Conservation (phyloP, 495 filamentous ascomycete genomes). For the Tuber magnatum region DNA sequence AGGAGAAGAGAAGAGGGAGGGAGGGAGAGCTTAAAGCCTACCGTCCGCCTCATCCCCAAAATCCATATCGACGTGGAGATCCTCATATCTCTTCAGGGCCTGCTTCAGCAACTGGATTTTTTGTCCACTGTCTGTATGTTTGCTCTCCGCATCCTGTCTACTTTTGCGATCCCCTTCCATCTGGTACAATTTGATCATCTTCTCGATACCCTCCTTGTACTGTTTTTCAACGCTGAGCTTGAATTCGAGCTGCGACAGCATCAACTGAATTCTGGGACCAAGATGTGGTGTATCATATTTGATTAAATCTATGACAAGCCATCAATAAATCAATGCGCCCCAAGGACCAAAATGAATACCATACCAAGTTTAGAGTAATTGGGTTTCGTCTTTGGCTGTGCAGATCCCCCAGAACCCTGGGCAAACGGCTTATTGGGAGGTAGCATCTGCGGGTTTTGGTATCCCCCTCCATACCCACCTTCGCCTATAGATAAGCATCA, state of each 20-base stretch:
- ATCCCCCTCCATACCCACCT: slow-evolving; percentile 34
- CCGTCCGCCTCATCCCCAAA: slow-evolving; percentile 71
- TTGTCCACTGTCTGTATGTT: slow-evolving; percentile 87
- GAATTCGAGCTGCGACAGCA: slow-evolving; percentile 98
- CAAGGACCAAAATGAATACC: slow-evolving; percentile 36
- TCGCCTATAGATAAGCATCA: slow-evolving; percentile 31
- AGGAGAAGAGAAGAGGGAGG: background rate
- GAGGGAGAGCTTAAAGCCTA: slow-evolving; percentile 44
- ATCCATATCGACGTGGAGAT: slow-evolving; percentile 94
- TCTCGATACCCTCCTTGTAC: slow-evolving; percentile 98
- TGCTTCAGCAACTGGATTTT: slow-evolving; percentile 96
- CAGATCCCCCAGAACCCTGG: slow-evolving; percentile 50
- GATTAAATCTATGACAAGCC: slow-evolving; percentile 67
- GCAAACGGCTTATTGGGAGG: slow-evolving; percentile 74
- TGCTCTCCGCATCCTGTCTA: slow-evolving; percentile 79
- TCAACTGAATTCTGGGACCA: slow-evolving; percentile 94
- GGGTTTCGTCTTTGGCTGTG: slow-evolving; percentile 63
- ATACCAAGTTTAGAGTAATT: slow-evolving; percentile 96
- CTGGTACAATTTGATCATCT: slow-evolving; percentile 96
- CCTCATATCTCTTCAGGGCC: slow-evolving; percentile 92
- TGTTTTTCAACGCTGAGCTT: slow-evolving; percentile 98
- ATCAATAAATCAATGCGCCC: slow-evolving; percentile 22
- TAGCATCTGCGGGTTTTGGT: slow-evolving; percentile 59
- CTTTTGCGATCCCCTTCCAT: slow-evolving; percentile 98
- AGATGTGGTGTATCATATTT: slow-evolving; percentile 97